phyloP scores from a whole-genome alignment of 768 basidiomycete genomes.

The Asterophora parasitica region DNA sequence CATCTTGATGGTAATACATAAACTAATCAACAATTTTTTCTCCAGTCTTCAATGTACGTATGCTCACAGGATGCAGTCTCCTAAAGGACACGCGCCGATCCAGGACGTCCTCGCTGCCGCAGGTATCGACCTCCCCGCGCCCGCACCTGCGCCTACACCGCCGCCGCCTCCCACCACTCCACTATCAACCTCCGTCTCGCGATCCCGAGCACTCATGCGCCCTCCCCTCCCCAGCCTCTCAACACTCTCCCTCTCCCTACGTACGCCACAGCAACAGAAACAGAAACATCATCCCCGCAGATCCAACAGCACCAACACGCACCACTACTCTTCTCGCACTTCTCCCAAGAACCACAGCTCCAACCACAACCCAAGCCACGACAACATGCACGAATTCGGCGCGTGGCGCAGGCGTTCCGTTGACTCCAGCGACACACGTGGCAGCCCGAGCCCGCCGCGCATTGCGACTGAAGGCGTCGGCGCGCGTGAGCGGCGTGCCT shows the following conservation, averaged over 20 bases:
- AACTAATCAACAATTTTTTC: neutral
- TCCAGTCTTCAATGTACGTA: constrained; percentile 60
- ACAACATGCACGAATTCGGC: neutral
- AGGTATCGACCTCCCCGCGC: constrained; percentile 21
- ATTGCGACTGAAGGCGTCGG: neutral
- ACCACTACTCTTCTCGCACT: neutral
- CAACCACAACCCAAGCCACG: neutral
- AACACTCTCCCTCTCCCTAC: neutral
- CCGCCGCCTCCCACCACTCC: neutral
- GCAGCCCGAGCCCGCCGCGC: neutral
- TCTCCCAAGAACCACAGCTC: neutral
- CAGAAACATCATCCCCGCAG: neutral
- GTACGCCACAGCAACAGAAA: no score
- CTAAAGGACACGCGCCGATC: constrained; percentile 73
- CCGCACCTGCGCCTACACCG: neutral
- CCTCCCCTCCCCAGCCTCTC: neutral
- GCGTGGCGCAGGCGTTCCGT: neutral
- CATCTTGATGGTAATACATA: neutral
- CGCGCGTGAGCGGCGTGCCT: neutral
- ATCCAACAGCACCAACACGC: neutral
- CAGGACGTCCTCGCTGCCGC: constrained; percentile 62
- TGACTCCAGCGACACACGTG: neutral
- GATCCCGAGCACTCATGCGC: neutral
- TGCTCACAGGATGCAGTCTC: constrained; percentile 81
- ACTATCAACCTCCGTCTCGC: neutral